Conservation (phyloP, 2,329 filamentous ascomycete species). For the Colletotrichum eremochloae region DNA sequence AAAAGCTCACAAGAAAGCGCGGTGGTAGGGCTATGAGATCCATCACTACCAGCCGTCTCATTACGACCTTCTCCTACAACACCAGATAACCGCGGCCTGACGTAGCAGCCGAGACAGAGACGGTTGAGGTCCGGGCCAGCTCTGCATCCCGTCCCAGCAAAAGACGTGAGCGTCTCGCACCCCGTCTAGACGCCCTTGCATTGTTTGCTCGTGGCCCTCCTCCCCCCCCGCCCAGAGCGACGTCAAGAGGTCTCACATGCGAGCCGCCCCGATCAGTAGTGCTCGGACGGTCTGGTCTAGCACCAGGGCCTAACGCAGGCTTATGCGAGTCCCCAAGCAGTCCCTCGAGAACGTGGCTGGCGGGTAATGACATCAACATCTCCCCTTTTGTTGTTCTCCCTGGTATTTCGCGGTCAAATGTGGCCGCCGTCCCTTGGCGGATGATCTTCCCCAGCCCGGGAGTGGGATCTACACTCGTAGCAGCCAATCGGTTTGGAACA, state of each 20-base stretch:
- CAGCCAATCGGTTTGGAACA: constrained; percentile 1
- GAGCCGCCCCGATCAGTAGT: background rate
- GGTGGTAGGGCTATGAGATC: background rate
- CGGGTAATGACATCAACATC: constrained; percentile 31
- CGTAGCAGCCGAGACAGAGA: background rate
- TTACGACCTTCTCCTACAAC: background rate
- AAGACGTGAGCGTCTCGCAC: background rate
- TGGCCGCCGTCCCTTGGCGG: constrained; percentile 2
- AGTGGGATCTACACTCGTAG: constrained; percentile 13
- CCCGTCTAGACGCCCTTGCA: background rate
- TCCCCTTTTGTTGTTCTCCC: background rate
- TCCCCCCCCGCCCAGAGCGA: background rate
- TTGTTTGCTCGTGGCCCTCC: background rate
- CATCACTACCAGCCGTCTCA: background rate
- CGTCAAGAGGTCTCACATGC: constrained; percentile 33
- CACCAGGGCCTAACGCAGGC: background rate
- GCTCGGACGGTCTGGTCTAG: background rate
- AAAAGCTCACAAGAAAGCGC: constrained; percentile 22
- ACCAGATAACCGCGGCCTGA: background rate
- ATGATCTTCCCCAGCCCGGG: background rate
- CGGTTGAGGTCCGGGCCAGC: no score
- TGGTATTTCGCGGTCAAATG: background rate
- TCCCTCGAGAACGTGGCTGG: constrained; percentile 29
- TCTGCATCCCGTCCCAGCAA: background rate
- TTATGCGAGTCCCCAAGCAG: constrained; percentile 12